Evolutionary conservation across 768 basidiomycete species (phyloP), one percentile per base, ranked within the genome.

Genomic region (Macrolepiota dolichaula): DNA sequence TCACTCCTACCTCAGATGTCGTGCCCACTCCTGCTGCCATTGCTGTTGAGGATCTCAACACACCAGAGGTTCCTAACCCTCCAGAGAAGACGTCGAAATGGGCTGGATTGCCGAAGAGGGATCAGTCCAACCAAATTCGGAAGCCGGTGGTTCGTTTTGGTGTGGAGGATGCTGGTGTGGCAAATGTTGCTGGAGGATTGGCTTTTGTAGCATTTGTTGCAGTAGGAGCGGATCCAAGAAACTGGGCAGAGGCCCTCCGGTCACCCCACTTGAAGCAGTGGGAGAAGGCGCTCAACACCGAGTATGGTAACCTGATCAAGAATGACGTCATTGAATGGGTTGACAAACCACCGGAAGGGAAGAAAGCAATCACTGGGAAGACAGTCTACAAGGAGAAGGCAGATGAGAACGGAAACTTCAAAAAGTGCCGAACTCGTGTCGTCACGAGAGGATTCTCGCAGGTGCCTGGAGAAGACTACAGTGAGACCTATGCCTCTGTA

Each of bases 381-480:
- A 64, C 64, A 60, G 67, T 71, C 0, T 69, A 70, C 58, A 47
- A 57, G 15, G 40, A 62, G 13, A 74, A 74, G 53, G 55, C 55
- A 3, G 66, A 70, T 51, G 61, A 62, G 1, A 44, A 68, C 29
- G 67, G 68, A 13, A 35, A 64, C 19, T 59, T 69, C 15, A 62
- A 57, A 11, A 55, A 54, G 27, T 67, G 63, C 61, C 70, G 71
- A 40, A 70, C 67, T 12, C 51, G 65, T 13, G 40, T 72, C 11
- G 69, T 71, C 12, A 68, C 69, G 4, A 61, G 67, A 55, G 68
- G 71, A 2, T 74, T 59, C 61, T 63, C 57, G 0, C 73, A 74
- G 40, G 46, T 64, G 6, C 70, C 70, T 7, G 77, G 78, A 0
- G 22, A 75, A 6, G 73, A 79, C 56, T 80, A 70, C 56, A 55